These are phyloP conservation scores for Myxozyma nipponensis DNA, from an alignment of 805 yeast genomes.

Conservation along the genomic window DNA sequence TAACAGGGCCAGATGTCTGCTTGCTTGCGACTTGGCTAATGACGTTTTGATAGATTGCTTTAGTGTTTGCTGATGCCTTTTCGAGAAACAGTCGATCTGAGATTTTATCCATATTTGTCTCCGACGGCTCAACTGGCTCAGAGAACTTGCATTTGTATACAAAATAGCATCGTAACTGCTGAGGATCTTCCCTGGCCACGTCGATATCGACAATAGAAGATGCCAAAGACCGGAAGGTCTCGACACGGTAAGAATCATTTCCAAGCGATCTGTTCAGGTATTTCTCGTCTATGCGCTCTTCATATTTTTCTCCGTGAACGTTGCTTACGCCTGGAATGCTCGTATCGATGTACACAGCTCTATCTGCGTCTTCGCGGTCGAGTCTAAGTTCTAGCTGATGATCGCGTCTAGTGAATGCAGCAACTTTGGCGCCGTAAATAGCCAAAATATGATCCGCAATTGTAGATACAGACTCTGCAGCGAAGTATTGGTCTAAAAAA, in stretches of 20 bases:
- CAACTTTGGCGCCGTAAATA: slow-evolving; percentile 86
- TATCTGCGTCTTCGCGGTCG: slow-evolving; percentile 73
- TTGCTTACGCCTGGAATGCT: slow-evolving; percentile 46
- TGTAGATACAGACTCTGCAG: slow-evolving; percentile 73
- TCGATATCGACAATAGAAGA: slow-evolving; percentile 46
- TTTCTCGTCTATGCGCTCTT: slow-evolving; percentile 64
- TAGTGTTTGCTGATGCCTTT: slow-evolving; percentile 77
- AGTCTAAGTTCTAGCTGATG: slow-evolving; percentile 65
- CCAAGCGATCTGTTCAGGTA: slow-evolving; percentile 50
- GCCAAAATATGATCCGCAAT: slow-evolving; percentile 84
- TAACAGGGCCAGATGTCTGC: slow-evolving; percentile 68
- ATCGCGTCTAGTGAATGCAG: slow-evolving; percentile 68
- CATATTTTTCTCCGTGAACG: slow-evolving; percentile 34
- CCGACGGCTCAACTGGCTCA: slow-evolving; percentile 37
- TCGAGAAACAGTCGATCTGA: slow-evolving; percentile 76
- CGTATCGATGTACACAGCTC: slow-evolving; percentile 88
- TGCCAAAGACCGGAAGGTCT: slow-evolving; percentile 70
- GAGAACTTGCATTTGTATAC: slow-evolving; percentile 70
- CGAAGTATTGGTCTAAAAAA: slow-evolving; percentile 63
- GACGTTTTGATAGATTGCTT: slow-evolving; percentile 66
- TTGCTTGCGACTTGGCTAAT: slow-evolving; percentile 62
- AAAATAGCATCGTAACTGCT: slow-evolving; percentile 67
- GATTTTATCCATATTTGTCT: slow-evolving; percentile 57
- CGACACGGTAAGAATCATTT: slow-evolving; percentile 58
- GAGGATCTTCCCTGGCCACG: slow-evolving; percentile 39